A percentile compares a stretch with the other conserved stretches of the same genome.
These are phyloP conservation scores for Microthyrium microscopicum DNA, from an alignment of 2,329 filamentous ascomycete genomes.

Conservation along the genomic window DNA sequence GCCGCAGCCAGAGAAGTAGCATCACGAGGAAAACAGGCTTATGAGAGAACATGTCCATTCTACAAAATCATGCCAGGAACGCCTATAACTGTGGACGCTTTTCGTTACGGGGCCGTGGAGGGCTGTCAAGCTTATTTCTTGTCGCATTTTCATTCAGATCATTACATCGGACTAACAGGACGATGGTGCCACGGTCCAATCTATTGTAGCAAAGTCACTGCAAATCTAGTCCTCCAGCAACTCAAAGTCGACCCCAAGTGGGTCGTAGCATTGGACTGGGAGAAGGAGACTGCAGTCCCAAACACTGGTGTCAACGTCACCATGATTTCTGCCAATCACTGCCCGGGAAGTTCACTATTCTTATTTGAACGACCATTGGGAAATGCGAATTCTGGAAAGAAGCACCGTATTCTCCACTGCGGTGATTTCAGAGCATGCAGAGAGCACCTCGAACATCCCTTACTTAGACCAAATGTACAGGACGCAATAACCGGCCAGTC, in stretches of 20 bases:
- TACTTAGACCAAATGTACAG: slow-evolving; percentile 57
- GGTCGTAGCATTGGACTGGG: slow-evolving; percentile 73
- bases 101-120: slow-evolving; percentile 83
- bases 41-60: slow-evolving; percentile 84
- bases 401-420: slow-evolving; percentile 79
- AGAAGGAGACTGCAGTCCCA: slow-evolving; percentile 61
- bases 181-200: slow-evolving; percentile 89
- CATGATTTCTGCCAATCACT: slow-evolving; percentile 95
- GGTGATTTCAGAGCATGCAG: slow-evolving; percentile 89
- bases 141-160: slow-evolving; percentile 95
- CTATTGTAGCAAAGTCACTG: slow-evolving; percentile 88
- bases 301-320: slow-evolving; percentile 74
- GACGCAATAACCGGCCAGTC: slow-evolving; percentile 55
- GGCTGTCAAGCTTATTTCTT: slow-evolving; percentile 91
- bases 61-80: slow-evolving; percentile 96
- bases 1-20: slow-evolving; percentile 67
- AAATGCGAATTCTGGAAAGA: slow-evolving; percentile 39
- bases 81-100: slow-evolving; percentile 86
- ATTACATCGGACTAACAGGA: slow-evolving; percentile 80
- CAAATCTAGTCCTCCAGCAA: slow-evolving; percentile 73
- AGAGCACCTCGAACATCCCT: slow-evolving; percentile 65
- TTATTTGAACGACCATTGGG: slow-evolving; percentile 68
- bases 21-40: slow-evolving; percentile 69
- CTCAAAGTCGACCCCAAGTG: slow-evolving; percentile 73
- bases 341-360: slow-evolving; percentile 84